These are phyloP conservation scores for Albophoma yamanashiensis DNA, from an alignment of 2,329 filamentous ascomycete species.

Conservation along the genomic window DNA sequence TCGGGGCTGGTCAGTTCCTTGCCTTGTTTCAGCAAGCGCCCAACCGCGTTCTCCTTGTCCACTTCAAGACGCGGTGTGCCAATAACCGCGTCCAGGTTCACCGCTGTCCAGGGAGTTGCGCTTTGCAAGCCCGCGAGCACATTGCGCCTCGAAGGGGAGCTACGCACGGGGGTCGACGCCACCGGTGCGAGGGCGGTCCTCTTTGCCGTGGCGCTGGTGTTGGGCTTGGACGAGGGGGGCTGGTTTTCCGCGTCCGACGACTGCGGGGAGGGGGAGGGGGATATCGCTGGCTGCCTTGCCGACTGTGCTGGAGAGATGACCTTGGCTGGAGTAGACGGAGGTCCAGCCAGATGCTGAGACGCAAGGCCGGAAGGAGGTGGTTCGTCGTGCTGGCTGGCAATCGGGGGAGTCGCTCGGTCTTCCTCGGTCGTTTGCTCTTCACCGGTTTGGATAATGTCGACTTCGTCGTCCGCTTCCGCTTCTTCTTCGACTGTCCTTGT, in stretches of 20 bases:
- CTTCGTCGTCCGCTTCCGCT: constrained; percentile 5
- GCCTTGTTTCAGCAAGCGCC: constrained; percentile 40
- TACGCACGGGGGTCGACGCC: constrained; percentile 34
- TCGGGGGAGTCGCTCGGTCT: not conserved
- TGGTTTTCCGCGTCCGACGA: constrained; percentile 74
- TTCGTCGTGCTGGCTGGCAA: not conserved
- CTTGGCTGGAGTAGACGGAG: constrained; percentile 32
- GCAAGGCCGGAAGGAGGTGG: not conserved
- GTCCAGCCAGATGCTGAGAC: constrained; percentile 9
- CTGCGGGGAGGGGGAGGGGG: constrained; percentile 59
- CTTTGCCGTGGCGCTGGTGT: constrained; percentile 32
- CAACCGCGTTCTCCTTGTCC: constrained; percentile 42
- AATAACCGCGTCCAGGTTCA: constrained; percentile 69
- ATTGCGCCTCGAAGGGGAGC: constrained; percentile 54
- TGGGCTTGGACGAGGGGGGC: constrained; percentile 56
- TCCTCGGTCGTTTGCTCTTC: constrained; percentile 1
- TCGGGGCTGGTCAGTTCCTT: constrained; percentile 62
- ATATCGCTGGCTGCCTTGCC: constrained; percentile 42
- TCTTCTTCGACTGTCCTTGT: not conserved
- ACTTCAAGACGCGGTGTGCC: constrained; percentile 27
- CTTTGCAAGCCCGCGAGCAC: constrained; percentile 44
- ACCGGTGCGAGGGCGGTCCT: constrained; percentile 35
- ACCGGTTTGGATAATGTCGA: not conserved
- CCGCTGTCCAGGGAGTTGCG: constrained; percentile 56
- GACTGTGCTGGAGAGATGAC: constrained; percentile 33